Conservation (phyloP, 202 grass and related monocot species). For the Panicum virgatum region DNA sequence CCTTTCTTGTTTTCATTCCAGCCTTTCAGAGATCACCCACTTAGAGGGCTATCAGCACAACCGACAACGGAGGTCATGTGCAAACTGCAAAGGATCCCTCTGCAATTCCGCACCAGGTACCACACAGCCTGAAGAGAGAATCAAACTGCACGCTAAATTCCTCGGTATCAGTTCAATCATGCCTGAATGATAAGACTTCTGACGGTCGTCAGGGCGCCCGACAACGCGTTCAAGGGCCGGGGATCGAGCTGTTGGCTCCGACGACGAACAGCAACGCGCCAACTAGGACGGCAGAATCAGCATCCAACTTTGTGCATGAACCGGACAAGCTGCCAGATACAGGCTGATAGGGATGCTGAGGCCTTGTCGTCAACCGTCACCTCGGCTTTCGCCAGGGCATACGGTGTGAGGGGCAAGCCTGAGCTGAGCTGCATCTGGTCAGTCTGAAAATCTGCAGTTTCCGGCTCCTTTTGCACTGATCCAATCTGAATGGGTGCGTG, state of each 20-base stretch:
- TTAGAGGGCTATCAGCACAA: neutral
- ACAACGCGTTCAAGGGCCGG: neutral
- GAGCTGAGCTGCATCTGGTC: neutral
- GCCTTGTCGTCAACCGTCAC: conserved; percentile 28
- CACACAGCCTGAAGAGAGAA: conserved; percentile 22
- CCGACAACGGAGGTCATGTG: conserved; percentile 34
- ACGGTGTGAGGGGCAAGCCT: neutral
- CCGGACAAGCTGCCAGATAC: conserved; percentile 17
- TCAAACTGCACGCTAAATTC: neutral
- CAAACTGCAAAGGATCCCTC: neutral
- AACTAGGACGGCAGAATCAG: conserved; percentile 12
- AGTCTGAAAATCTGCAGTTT: neutral
- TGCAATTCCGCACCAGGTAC: neutral
- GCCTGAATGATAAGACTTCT: conserved; percentile 39
- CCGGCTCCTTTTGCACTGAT: conserved; percentile 1
- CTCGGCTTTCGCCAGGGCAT: neutral
- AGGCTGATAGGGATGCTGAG: neutral
- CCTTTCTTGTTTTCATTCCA: neutral
- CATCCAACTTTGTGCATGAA: conserved; percentile 34
- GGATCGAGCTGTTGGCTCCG: conserved; percentile 31
- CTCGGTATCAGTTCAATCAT: conserved; percentile 28
- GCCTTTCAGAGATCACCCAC: neutral
- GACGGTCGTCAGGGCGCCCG: conserved; percentile 22
- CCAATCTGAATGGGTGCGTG: neutral
- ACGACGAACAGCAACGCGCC: conserved; percentile 35